phyloP scores from a whole-genome alignment of 805 yeast species.

The Ogataea methylovora region DNA sequence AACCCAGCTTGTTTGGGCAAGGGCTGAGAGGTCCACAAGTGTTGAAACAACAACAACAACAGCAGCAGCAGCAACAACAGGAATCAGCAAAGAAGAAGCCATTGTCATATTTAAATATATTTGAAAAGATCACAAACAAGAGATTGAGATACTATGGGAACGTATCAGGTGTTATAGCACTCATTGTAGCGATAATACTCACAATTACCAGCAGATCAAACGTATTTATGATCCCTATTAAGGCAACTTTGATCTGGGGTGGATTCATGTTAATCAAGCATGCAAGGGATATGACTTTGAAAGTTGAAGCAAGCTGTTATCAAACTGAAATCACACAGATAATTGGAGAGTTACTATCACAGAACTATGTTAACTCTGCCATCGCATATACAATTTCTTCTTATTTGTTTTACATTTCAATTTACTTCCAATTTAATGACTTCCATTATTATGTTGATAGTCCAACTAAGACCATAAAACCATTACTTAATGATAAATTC shows the following conservation, averaged over 20 bases:
- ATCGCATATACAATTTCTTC: constrained; percentile 16
- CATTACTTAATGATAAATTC: constrained; percentile 34
- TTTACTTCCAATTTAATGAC: constrained; percentile 14
- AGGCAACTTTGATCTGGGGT: constrained; percentile 17
- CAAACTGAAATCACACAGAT: constrained; percentile 19
- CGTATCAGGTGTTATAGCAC: constrained; percentile 15
- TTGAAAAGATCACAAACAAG: constrained; percentile 15
- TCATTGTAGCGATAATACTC: constrained; percentile 11
- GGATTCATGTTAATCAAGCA: constrained; percentile 21
- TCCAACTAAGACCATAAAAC: constrained; percentile 31
- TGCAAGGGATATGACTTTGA: constrained; percentile 20
- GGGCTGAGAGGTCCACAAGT: too few species aligned
- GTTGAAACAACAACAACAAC: not conserved
- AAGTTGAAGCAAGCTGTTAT: constrained; percentile 16
- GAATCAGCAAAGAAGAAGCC: constrained; percentile 7
- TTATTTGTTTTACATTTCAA: constrained; percentile 9
- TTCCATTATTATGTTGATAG: constrained; percentile 22
- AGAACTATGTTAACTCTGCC: constrained; percentile 13
- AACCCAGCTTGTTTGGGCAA: not conserved
- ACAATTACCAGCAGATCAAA: constrained; percentile 15
- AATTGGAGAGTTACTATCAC: constrained; percentile 16
- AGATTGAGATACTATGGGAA: constrained; percentile 23
- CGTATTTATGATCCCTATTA: constrained; percentile 16
- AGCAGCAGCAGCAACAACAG: not conserved
- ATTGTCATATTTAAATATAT: constrained; percentile 15